phyloP scores from a whole-genome alignment of 305 asterid genomes.

The Solanum hybrid region DNA sequence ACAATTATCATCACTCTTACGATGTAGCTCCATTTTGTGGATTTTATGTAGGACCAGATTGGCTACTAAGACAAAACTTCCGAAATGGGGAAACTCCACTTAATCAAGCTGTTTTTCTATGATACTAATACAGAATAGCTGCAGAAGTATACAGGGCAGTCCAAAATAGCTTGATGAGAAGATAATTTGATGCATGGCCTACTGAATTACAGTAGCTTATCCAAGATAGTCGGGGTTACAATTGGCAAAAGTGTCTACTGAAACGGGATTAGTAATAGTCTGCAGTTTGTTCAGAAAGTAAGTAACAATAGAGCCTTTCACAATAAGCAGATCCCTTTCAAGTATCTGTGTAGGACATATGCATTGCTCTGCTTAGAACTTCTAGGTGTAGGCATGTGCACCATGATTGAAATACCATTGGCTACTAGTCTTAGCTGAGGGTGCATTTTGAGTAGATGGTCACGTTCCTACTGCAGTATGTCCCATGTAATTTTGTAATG shows the following conservation, averaged over 20 bases:
- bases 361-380: background rate
- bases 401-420: background rate
- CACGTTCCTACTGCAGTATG: background rate
- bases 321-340: background rate
- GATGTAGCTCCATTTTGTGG: background rate
- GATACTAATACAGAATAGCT: background rate
- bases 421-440: background rate
- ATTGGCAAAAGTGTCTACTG: background rate
- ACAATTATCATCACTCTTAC: background rate
- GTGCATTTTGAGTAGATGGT: background rate
- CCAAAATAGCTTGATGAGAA: slow-evolving; percentile 1
- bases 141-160: background rate
- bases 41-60: background rate
- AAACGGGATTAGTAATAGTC: background rate
- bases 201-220: background rate
- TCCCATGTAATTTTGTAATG: background rate
- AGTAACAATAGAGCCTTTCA: background rate
- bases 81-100: background rate
- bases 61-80: background rate
- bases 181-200: background rate
- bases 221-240: background rate
- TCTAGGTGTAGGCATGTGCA: background rate
- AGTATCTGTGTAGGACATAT: background rate
- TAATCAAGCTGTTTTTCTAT: background rate
- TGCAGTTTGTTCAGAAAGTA: background rate